Evolutionary conservation across 108 stramenopile genomes (phyloP), one percentile per base, ranked within the genome.

Genomic region (Conticribra guillardii): DNA sequence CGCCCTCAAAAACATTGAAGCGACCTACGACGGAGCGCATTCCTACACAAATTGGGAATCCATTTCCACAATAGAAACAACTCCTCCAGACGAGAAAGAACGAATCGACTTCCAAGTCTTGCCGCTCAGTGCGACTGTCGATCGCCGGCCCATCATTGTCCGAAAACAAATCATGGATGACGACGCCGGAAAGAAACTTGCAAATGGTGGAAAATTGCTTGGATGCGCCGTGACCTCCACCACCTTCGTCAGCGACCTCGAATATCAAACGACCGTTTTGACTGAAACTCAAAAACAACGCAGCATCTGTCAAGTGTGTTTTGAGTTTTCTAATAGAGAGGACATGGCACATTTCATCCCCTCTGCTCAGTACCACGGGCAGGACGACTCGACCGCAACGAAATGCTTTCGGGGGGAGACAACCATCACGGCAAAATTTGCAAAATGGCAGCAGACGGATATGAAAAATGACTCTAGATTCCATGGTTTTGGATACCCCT

Each of bases 401-500:
- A 69, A 69, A 60, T 69, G 68, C 44, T 47, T 69, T 41, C 11
- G 21, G 45, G 68, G 68, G 1, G 46, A 59, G 24, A 37, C 68
- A 21, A 69, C 18, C 31, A 24, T 49, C 4, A 0, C 16, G 1
- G 58, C 47, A 17, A 33, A 15, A 47, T 69, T 69, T 69, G 68
- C 68, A 18, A 5, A 50, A 3, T 69, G 68, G 68, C 68, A 69
- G 19, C 11, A 57, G 24, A 9, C 23, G 0, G 60, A 60, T 21
- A 26, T 24, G 26, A 24, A 14, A 55, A 64, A 27, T 19, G 48
- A 46, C 23, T 15, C 9, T 24, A 41, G 68, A 44, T 69, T 69
- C n/a, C 23, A 11, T 21, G 68, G 58, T 17, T 69, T 19, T 60
- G 68, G 68, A 69, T 69, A 60, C 60, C 68, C 59, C 17, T 69